Conservation (phyloP, 73 alveolate genomes). For the Breviolum minutum region DNA sequence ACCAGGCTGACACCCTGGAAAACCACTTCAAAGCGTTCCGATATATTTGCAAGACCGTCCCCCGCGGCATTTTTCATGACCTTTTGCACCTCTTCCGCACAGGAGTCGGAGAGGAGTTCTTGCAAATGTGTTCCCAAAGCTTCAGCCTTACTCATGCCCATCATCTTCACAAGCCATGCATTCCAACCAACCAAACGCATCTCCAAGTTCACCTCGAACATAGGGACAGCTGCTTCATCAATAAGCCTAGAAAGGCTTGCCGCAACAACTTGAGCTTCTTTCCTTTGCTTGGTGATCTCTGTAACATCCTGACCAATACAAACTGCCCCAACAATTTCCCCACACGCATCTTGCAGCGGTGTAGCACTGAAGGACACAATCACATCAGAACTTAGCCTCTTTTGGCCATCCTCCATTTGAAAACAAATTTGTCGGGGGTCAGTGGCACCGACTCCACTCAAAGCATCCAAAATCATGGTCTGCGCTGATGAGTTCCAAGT, state of each 20-base stretch:
- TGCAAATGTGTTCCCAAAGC: not conserved
- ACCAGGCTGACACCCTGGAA: not conserved
- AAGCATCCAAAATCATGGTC: conserved; percentile 2
- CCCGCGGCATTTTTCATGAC: too few relatives aligned
- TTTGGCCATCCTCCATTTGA: not conserved
- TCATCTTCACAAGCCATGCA: conserved; percentile 8
- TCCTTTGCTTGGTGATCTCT: conserved; percentile 41
- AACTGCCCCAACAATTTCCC: conserved; percentile 56
- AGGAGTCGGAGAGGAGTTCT: not conserved
- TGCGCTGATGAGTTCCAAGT: not conserved
- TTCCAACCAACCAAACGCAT: conserved; percentile 44
- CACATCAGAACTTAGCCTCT: not conserved
- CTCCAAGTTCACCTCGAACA: conserved; percentile 44
- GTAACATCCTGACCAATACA: conserved; percentile 81
- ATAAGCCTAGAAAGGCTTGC: conserved; percentile 7
- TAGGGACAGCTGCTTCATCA: conserved; percentile 47
- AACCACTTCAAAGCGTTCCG: not conserved
- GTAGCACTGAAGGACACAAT: conserved; percentile 4
- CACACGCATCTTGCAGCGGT: conserved; percentile 10
- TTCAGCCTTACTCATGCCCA: not conserved
- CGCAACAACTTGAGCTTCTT: conserved; percentile 45
- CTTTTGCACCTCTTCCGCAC: not conserved
- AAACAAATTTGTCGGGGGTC: not conserved
- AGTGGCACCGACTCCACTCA: not conserved
- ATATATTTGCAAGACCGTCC: too few relatives aligned